Conservation (phyloP, 805 yeast genomes). For the Metahyphopichia silvanorum region DNA sequence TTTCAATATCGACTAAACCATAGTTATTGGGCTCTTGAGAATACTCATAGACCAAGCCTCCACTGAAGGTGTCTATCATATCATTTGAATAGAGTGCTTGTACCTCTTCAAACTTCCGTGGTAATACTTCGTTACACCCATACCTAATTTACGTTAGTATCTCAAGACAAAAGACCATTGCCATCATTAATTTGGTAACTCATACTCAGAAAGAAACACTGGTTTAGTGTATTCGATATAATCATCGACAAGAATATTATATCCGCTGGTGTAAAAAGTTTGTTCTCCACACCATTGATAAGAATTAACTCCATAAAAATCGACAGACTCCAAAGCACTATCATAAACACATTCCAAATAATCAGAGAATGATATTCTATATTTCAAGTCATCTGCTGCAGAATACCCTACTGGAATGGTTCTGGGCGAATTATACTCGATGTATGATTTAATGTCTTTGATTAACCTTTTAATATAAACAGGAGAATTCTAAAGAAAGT, state of each 20-base stretch:
- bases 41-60: slow-evolving; percentile 82
- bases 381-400: slow-evolving; percentile 88
- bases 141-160: slow-evolving; percentile 18
- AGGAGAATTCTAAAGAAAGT: slow-evolving; percentile 48
- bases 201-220: slow-evolving; percentile 80
- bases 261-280: slow-evolving; percentile 75
- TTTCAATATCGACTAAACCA: slow-evolving; percentile 59
- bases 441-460: slow-evolving; percentile 77
- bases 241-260: slow-evolving; percentile 60
- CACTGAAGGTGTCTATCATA: slow-evolving; percentile 77
- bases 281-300: slow-evolving; percentile 90
- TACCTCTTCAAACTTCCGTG: slow-evolving; percentile 78
- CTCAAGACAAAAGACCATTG: background rate
- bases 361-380: slow-evolving; percentile 70
- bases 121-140: slow-evolving; percentile 83
- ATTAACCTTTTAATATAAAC: slow-evolving; percentile 73
- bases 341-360: slow-evolving; percentile 75
- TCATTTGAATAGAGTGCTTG: slow-evolving; percentile 61
- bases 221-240: slow-evolving; percentile 71
- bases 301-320: slow-evolving; percentile 78
- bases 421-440: slow-evolving; percentile 56
- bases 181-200: slow-evolving; percentile 3
- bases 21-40: slow-evolving; percentile 77
- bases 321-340: slow-evolving; percentile 53
- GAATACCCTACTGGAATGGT: slow-evolving; percentile 89